Evolutionary conservation across 805 yeast species (phyloP).

Genomic region (Kuraishia cidri): DNA sequence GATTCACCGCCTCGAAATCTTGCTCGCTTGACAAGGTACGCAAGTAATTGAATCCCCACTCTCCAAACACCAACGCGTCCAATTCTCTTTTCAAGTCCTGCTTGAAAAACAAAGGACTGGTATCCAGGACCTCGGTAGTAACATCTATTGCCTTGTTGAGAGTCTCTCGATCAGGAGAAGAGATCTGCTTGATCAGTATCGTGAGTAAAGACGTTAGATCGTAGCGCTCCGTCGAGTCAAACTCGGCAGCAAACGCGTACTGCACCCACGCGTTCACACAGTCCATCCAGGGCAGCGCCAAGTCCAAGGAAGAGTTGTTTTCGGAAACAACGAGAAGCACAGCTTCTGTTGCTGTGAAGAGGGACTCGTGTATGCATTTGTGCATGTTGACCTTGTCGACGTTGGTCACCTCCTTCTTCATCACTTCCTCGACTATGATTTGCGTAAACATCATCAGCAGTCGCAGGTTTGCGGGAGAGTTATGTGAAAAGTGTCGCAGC

Average conservation of each 20-base stretch:
- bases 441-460: constrained; percentile 35
- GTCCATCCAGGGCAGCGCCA: constrained; percentile 21
- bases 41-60: constrained; percentile 36
- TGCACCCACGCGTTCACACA: constrained; percentile 24
- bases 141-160: constrained; percentile 20
- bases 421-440: constrained; percentile 42
- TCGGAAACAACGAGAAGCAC: constrained; percentile 9
- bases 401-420: constrained; percentile 23
- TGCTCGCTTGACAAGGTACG: constrained; percentile 17
- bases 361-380: constrained; percentile 20
- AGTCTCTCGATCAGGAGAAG: constrained; percentile 4
- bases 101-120: constrained; percentile 30
- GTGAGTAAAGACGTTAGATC: constrained; percentile 11
- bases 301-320: not conserved
- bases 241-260: constrained; percentile 27
- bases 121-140: constrained; percentile 35
- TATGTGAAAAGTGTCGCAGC: too few relatives aligned
- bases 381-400: constrained; percentile 23
- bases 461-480: too few relatives aligned
- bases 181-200: constrained; percentile 9
- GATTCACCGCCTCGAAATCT: constrained; percentile 27
- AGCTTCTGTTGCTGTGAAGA: constrained; percentile 22
- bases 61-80: constrained; percentile 26
- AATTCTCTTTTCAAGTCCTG: constrained; percentile 18
- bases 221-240: constrained; percentile 17